phyloP scores from a whole-genome alignment of 129 eudicot genomes.

The Glebionis coronaria region DNA sequence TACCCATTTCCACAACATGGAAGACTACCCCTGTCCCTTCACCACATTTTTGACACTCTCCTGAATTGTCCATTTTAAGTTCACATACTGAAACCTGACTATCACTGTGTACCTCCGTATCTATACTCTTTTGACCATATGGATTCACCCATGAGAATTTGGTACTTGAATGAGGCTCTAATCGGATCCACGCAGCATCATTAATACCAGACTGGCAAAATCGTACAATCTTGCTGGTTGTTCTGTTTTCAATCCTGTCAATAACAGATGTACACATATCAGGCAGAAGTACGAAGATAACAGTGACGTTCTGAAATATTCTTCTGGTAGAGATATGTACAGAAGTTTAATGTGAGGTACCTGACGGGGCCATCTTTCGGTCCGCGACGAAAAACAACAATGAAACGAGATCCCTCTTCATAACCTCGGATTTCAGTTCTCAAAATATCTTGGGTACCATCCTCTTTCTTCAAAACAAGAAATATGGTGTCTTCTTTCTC shows the following conservation, averaged over 20 bases:
- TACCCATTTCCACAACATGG: conserved; percentile 62
- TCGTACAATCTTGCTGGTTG: conserved; percentile 48
- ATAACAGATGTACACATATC: not conserved
- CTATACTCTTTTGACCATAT: conserved; percentile 67
- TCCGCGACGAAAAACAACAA: conserved; percentile 82
- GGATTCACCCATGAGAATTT: conserved; percentile 85
- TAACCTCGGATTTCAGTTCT: conserved; percentile 91
- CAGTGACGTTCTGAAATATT: not conserved
- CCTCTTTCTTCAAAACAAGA: conserved; percentile 56
- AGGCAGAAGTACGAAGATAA: conserved; percentile 18
- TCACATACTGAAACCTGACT: conserved; percentile 32
- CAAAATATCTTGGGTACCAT: conserved; percentile 46
- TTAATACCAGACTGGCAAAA: conserved; percentile 80
- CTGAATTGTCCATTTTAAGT: conserved; percentile 58
- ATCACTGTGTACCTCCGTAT: conserved; percentile 44
- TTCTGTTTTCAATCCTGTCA: conserved; percentile 87
- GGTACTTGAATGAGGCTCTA: conserved; percentile 68
- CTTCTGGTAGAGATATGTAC: not conserved
- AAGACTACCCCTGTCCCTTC: conserved; percentile 48
- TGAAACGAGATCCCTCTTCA: conserved; percentile 95
- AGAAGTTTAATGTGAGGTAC: conserved; percentile 27
- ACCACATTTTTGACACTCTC: conserved; percentile 43
- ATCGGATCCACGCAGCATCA: conserved; percentile 57
- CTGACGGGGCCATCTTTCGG: conserved; percentile 78
- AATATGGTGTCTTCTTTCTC: conserved; percentile 73